Percentiles rank a stretch among this genome's conserved stretches.
These are phyloP conservation scores for Orbilia ellipsospora DNA, from an alignment of 2,329 filamentous ascomycete genomes.

Conservation along the genomic window DNA sequence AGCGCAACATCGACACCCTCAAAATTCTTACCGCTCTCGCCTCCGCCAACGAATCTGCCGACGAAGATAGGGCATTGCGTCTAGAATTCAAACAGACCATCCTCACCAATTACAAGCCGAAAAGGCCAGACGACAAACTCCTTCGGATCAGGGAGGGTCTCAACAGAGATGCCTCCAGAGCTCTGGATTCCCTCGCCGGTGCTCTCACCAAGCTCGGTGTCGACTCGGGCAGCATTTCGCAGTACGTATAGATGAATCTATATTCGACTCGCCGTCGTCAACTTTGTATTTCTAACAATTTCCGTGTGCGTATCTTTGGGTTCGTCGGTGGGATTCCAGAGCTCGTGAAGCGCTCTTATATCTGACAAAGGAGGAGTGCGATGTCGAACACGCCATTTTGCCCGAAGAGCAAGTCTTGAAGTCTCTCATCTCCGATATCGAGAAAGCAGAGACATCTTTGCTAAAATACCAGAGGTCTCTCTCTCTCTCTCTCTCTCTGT, in stretches of 20 bases:
- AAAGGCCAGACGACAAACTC: constrained; percentile 35
- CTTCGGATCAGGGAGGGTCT: constrained; percentile 41
- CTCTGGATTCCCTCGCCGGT: constrained; percentile 43
- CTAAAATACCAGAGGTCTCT: constrained; percentile 39
- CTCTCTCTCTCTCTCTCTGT: background rate
- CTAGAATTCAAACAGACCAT: constrained; percentile 71
- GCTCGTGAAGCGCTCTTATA: constrained; percentile 63
- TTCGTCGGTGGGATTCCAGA: constrained; percentile 1
- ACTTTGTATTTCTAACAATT: too few species aligned
- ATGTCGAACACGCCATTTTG: constrained; percentile 68
- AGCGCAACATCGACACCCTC: constrained; percentile 86
- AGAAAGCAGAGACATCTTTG: constrained; percentile 47
- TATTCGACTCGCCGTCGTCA: too few species aligned
- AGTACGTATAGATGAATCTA: constrained; percentile 7
- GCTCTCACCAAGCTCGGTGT: constrained; percentile 39
- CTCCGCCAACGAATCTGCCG: constrained; percentile 78
- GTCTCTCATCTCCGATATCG: constrained; percentile 69
- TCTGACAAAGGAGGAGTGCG: constrained; percentile 68
- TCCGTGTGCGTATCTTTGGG: too few species aligned
- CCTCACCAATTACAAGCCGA: constrained; percentile 66
- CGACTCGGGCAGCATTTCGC: constrained; percentile 32
- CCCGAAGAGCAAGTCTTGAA: constrained; percentile 70
- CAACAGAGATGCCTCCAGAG: constrained; percentile 42
- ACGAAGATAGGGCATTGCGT: constrained; percentile 74
- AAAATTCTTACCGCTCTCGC: constrained; percentile 79